phyloP scores from a whole-genome alignment of 768 basidiomycete species.

The Pisolithus marmoratus region DNA sequence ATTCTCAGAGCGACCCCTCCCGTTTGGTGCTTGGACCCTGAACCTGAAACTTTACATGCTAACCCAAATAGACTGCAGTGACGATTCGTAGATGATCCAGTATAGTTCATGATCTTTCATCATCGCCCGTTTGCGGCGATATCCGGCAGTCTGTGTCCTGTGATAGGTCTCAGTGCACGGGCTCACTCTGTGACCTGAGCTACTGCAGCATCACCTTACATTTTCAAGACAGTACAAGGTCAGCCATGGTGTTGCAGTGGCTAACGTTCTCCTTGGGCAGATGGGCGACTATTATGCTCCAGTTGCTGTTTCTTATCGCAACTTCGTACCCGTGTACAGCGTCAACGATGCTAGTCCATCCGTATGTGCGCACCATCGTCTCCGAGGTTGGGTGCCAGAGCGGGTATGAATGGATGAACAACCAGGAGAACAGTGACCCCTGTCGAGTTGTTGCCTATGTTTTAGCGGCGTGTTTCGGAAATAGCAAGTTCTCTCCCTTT shows the following conservation, averaged over 20 bases:
- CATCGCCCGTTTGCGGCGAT: not conserved
- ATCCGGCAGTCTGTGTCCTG: not conserved
- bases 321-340: not conserved
- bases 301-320: not conserved
- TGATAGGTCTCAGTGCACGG: not conserved
- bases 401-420: conserved; percentile 24
- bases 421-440: conserved; percentile 6
- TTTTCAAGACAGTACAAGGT: too few species aligned
- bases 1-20: not conserved
- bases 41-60: too few species aligned
- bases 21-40: too few species aligned
- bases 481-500: conserved; percentile 14
- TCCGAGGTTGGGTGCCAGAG: conserved; percentile 13
- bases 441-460: conserved; percentile 27
- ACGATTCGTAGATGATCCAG: too few species aligned
- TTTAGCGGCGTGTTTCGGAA: conserved; percentile 22
- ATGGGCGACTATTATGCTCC: too few species aligned
- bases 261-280: too few species aligned
- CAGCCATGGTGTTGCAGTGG: too few species aligned
- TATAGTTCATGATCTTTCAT: too few species aligned
- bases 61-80: too few species aligned
- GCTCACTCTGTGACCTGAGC: not conserved
- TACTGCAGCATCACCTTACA: too few species aligned
- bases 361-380: conserved; percentile 5
- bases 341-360: conserved; percentile 4